Evolutionary conservation across 2,329 filamentous ascomycete genomes (phyloP).

Genomic region (Tolypocladium ophioglossoides): DNA sequence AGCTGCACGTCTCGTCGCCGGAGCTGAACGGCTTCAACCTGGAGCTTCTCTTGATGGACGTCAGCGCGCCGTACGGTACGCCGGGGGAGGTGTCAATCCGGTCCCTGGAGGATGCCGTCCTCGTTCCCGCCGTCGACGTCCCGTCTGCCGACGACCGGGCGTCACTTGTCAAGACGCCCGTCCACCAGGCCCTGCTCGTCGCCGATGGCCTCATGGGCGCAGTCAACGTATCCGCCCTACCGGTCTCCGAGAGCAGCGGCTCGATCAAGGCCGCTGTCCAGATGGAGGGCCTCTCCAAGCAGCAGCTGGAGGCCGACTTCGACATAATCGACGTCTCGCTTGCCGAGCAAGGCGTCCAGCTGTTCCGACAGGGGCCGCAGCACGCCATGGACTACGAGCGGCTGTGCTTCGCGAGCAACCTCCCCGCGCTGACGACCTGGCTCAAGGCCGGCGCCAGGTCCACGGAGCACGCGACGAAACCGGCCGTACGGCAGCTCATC

Average conservation of each 20-base stretch:
- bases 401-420: slow-evolving; percentile 62
- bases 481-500: slow-evolving; percentile 56
- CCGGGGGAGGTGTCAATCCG: slow-evolving; percentile 25
- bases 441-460: slow-evolving; percentile 38
- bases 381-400: slow-evolving; percentile 64
- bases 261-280: slow-evolving; percentile 48
- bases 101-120: slow-evolving; percentile 50
- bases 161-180: slow-evolving; percentile 64
- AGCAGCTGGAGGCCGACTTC: slow-evolving; percentile 31
- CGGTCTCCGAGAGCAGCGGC: slow-evolving; percentile 24
- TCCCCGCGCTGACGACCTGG: slow-evolving; percentile 58
- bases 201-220: slow-evolving; percentile 62
- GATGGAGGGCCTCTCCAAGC: slow-evolving; percentile 32
- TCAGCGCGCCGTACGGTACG: slow-evolving; percentile 26
- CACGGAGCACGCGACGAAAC: slow-evolving; percentile 43
- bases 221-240: slow-evolving; percentile 37
- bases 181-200: slow-evolving; percentile 71
- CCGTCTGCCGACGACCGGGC: slow-evolving; percentile 53
- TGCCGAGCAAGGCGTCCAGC: slow-evolving; percentile 51
- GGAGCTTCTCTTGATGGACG: slow-evolving; percentile 50
- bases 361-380: slow-evolving; percentile 57
- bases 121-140: slow-evolving; percentile 69
- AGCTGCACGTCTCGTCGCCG: slow-evolving; percentile 53
- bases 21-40: slow-evolving; percentile 49
- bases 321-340: slow-evolving; percentile 51